Evolutionary conservation across 441 rosid genomes (phyloP).

Genomic region (Populus hybrid): DNA sequence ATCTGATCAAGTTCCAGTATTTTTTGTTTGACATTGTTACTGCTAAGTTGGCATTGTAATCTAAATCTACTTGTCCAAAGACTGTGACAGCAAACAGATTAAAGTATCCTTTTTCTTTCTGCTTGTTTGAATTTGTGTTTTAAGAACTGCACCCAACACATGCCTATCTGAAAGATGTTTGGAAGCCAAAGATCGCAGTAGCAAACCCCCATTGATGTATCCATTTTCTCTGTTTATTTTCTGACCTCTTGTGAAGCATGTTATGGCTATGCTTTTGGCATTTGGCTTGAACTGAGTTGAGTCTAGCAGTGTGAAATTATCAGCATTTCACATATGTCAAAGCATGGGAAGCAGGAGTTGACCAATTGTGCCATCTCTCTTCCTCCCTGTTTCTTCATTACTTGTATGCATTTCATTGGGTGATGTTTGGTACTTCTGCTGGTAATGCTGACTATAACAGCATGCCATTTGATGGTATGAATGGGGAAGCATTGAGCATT

Average conservation of each 20-base stretch:
- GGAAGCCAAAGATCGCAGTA: neutral
- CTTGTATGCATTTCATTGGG: neutral
- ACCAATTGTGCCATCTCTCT: neutral
- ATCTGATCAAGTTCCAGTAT: neutral
- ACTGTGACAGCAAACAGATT: neutral
- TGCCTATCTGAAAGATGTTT: neutral
- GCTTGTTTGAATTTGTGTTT: slow-evolving; percentile 1
- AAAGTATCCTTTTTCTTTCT: slow-evolving; percentile 6
- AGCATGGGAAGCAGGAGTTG: neutral
- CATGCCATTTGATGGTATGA: neutral
- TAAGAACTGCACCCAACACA: neutral
- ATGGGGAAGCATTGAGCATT: slow-evolving; percentile 1
- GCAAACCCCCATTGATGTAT: neutral
- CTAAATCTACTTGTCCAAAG: neutral
- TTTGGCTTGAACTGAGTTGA: neutral
- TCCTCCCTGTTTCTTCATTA: neutral
- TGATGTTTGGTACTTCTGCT: neutral
- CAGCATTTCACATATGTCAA: neutral
- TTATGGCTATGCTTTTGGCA: neutral
- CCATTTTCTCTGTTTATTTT: neutral
- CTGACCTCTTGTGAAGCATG: neutral
- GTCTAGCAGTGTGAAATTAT: neutral
- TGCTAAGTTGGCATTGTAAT: neutral
- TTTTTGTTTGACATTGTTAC: neutral
- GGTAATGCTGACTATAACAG: neutral